phyloP scores from a whole-genome alignment of 257 asterid genomes.

The Thymus mandschuricus region DNA sequence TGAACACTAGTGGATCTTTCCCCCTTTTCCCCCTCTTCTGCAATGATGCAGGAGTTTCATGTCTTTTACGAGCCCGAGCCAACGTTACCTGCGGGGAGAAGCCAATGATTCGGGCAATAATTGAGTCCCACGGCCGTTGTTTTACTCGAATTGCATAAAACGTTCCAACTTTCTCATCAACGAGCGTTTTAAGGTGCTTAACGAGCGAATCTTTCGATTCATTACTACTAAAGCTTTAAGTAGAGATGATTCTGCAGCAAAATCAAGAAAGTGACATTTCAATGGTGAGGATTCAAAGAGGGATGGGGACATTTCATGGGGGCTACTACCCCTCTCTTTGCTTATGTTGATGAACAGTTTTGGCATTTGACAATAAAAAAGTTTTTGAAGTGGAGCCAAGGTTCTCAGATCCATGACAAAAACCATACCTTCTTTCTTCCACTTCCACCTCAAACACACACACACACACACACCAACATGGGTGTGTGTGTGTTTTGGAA shows the following conservation, averaged over 20 bases:
- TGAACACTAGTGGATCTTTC: constrained; percentile 15
- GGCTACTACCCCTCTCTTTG: constrained; percentile 28
- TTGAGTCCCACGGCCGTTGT: constrained; percentile 24
- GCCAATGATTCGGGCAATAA: constrained; percentile 46
- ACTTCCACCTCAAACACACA: background rate
- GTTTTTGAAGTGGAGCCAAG: constrained; percentile 43
- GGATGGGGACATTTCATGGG: constrained; percentile 55
- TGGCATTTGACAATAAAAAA: background rate
- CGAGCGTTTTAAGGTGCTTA: background rate
- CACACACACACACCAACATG: constrained; percentile 9
- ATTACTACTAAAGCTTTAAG: background rate
- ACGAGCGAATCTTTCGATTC: background rate
- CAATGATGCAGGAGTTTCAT: constrained; percentile 22
- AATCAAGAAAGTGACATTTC: constrained; percentile 58
- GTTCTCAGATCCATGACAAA: constrained; percentile 14
- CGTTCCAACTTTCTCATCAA: background rate
- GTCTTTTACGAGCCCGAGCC: constrained; percentile 31
- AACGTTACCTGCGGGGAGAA: constrained; percentile 28
- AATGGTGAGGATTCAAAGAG: constrained; percentile 36
- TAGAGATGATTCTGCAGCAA: background rate
- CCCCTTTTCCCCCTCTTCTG: constrained; percentile 25
- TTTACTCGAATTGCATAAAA: background rate
- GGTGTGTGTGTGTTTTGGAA: constrained; percentile 32
- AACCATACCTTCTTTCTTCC: background rate
- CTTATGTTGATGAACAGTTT: constrained; percentile 26